Evolutionary conservation across 768 basidiomycete genomes (phyloP), one percentile per base, ranked within the genome.

Genomic region (Suillus discolor): DNA sequence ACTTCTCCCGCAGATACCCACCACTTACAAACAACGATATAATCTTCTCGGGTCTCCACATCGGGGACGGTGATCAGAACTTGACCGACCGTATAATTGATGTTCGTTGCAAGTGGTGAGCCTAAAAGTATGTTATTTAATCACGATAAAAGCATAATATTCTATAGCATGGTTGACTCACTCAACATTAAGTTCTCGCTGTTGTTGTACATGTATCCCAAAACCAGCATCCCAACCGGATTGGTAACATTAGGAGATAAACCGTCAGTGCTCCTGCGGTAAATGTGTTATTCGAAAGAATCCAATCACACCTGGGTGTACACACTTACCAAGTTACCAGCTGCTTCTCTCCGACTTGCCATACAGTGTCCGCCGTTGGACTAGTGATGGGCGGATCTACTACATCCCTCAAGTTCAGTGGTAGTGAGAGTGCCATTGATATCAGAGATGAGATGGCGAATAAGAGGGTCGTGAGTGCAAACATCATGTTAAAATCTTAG

Each of bases 271-370:
- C 63, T 69, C 69, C 69, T 70, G 44, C 9, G 8, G 31, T 47
- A 62, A n/a, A 83, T 73, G 81, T 82, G 82, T 68, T 85, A 67
- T 78, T 80, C 65, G 84, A 85, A 61, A 68, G 73, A 51, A 68
- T 74, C 38, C 79, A 74, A 70, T 62, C 80, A 44, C 79, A 80
- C 11, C 39, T 72, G 41, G 42, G 7, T 20, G 23, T 57, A n/a
- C 49, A 49, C 13, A 67, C 78, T n/a, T 69, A 82, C 85, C 85
- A 87, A 23, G 84, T 85, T 23, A 87, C 85, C 11, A 79, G 84
- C 61, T 83, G 73, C 2, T 67, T 75, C 61, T 81, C 65, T 6
- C 83, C 83, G 15, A 82, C 76, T 34, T 72, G 71, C 86, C 85
- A 86, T 36, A 83, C 74, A 6, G 81, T 79, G 13, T 69, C 69